Evolutionary conservation across 2,329 filamentous ascomycete species (phyloP), one percentile per base, ranked within the genome.

Genomic region (Neonectria neomacrospora): DNA sequence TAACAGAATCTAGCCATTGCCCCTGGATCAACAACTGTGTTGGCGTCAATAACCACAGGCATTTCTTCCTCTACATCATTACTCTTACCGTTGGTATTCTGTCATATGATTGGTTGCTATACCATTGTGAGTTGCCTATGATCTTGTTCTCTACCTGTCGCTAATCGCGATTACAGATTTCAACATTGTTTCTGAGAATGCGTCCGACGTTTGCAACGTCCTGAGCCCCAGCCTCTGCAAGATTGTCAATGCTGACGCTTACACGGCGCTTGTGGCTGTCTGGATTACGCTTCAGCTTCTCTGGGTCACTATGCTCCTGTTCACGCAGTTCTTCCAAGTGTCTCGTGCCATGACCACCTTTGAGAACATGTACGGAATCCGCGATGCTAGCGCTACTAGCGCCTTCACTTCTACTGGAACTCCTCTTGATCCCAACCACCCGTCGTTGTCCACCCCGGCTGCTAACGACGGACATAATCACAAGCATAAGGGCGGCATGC

Each of bases 11-110:
- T 59, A 96, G 93, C 75, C 96, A 99, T 76, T 99, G 96, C 74
- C 96, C 96, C 0, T 99, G 96, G 96, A 92, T 98, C 23, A 92
- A 97, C 80, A 98, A 97, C 79, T 99, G 96, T 73, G 88, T 99
- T 44, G 96, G 93, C 45, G 88, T 96, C 67, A 98, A 98, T 81
- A 99, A 98, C 77, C 92, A 98, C 74, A 90, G 96, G 14, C 94
- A 97, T 71, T 99, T 99, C 78, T 91, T 97, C 74, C 82, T 97
- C 53, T 99, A 98, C 76, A 86, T 99, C 18, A 81, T 96, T 44
- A 89, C 81, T 72, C 81, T 99, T 66, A 91, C 93, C 58, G 67
- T 91, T 16, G 93, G 93, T 30, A 91, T 98, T 37, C 68, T 92
- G 3, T 73, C 88, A 2, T 90, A 94, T 69, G 87, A 97, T 68